Evolutionary conservation across 192 early-diverging fungal species (phyloP), one percentile per base, ranked within the genome.

Genomic region (Coemansia interrupta): DNA sequence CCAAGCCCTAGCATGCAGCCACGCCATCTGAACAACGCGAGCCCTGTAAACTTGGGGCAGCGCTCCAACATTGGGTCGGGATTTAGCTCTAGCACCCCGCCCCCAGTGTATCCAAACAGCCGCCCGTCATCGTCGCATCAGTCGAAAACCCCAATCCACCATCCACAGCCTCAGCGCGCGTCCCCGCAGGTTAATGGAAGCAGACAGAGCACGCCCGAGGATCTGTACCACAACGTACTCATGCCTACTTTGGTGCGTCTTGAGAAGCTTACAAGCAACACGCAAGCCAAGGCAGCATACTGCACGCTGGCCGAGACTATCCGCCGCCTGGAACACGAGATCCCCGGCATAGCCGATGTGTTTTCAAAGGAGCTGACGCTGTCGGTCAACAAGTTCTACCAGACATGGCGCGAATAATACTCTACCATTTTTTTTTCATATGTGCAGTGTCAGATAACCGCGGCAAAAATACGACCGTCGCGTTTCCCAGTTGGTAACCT

Each of bases 281-380:
- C 72, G 17, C 64, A 69, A 61, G 68, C 64, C 15, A 74, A 80
- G 58, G 65, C 69, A 11, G 78, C 68, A 7, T 71, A 72, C 46
- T 73, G 75, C 60, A 68, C 71, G 17, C 66, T 82, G 40, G 74
- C 75, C 5, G 80, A 82, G 44, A 73, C 80, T 23, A 73, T 82
- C 29, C 80, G 75, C 28, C 71, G 71, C 3, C 51, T 73, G 47
- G 80, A 82, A 53, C 71, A 78, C 42, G 75, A 82, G 50, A 70
- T 82, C 11, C 80, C 80, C 8, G 80, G 80, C 3, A 71, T 82
- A n/a, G 64, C 80, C 13, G 80, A 82, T 38, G 67, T 72, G 54
- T 80, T 80, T 51, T 60, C 71, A 5, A 80, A 80, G 60, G 77
- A 80, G 56, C 77, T 80, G 30, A 67, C 71, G 2, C 18, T 60